Base-by-base conservation (phyloP, 2,329 filamentous ascomycete species). In the Pezicula carpinea region DNA sequence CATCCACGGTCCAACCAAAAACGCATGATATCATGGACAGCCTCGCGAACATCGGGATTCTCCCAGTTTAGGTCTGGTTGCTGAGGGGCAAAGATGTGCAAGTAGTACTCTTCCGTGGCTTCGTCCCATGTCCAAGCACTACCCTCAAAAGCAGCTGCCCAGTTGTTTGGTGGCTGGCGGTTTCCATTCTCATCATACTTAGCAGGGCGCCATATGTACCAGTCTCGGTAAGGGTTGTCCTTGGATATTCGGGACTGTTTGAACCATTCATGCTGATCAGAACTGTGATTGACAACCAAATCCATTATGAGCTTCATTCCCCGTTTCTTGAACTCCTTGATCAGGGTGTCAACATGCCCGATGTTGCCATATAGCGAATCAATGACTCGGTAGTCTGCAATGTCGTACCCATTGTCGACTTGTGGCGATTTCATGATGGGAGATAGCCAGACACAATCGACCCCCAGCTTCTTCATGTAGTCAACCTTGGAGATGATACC, bases 41-140 rank as follows among this genome's bases (percentile, higher is more conserved):
- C 86, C 43, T 80, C 70, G 6, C 84, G 77, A 6, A 85, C 81
- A 2, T 77, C 75, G 0, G 74, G 71, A 41, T 84, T 83, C 46
- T 88, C 83, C 85, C 86, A 90, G 60, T 90, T 90, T 15, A 91
- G 70, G 54, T 91, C 87, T 0, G 87, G 87, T 60, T 90, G 87
- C 40, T 84, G 79, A 0, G 77, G 71, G 1, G 79, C 77, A 60
- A 87, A 91, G 1, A 90, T 70, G 53, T 76, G 74, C 1, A 80
- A 64, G 48, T 79, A 80, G 50, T 79, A 80, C 50, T 79, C 72
- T 32, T 72, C 64, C 0, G 74, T 73, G 1, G 58, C 50, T 44
- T 75, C 72, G 43, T 79, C 76, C 61, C 69, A 78, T 13, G 71
- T 70, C 76, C 76, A 80, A 0, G 73, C 75, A n/a, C 72, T 56